A percentile compares a stretch with the other conserved stretches of the same genome.
phyloP scores from a whole-genome alignment of 164 flowering plant species.

The Echeveria elegans region DNA sequence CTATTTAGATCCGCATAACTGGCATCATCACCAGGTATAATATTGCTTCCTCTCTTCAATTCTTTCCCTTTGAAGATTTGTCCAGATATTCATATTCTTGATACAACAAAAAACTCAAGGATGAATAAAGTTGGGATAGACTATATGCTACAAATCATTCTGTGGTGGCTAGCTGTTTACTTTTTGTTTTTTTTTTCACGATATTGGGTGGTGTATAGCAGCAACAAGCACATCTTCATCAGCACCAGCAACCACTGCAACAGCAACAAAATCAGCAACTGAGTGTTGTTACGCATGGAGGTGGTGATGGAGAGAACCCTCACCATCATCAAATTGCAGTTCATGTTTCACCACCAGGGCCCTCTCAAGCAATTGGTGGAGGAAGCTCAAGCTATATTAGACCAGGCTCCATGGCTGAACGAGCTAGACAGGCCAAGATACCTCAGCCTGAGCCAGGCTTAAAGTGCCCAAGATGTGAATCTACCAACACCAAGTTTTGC shows the following conservation, averaged over 20 bases:
- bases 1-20: conserved; percentile 49
- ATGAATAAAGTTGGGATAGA: too few species aligned
- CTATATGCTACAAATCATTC: neutral
- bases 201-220: neutral
- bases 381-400: conserved; percentile 29
- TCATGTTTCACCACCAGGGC: conserved; percentile 16
- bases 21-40: conserved; percentile 21
- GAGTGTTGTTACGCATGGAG: conserved; percentile 15
- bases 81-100: neutral
- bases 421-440: conserved; percentile 48
- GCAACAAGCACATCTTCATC: neutral
- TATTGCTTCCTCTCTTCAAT: neutral
- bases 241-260: conserved; percentile 4
- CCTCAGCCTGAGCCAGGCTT: conserved; percentile 45
- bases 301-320: conserved; percentile 17
- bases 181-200: neutral
- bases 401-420: conserved; percentile 44
- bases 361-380: neutral
- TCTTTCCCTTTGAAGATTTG: neutral
- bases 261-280: conserved; percentile 15
- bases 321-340: conserved; percentile 17
- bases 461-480: conserved; percentile 64
- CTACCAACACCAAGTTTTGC: conserved; percentile 50
- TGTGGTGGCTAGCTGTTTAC: neutral
- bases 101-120: neutral